A percentile compares a stretch with the other conserved stretches of the same genome.
Conservation (phyloP, 1,139 yeast species). For the Suhomyces ambrosiae region DNA sequence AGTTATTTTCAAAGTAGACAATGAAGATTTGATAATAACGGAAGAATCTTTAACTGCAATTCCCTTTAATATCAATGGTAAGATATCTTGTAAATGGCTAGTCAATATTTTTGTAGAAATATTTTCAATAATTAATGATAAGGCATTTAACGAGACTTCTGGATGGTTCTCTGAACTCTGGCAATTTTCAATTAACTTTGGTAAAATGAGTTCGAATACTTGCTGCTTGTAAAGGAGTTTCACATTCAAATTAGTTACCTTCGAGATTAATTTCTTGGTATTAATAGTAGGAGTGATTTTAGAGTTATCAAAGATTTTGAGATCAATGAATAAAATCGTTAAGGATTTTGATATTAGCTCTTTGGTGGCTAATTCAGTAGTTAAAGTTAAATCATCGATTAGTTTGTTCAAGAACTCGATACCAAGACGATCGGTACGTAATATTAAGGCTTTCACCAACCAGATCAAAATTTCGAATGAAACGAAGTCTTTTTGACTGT, state of each 20-base stretch:
- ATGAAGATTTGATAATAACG: conserved; percentile 58
- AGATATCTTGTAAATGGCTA: conserved; percentile 60
- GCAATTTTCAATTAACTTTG: conserved; percentile 47
- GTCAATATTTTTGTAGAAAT: conserved; percentile 62
- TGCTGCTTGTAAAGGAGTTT: conserved; percentile 77
- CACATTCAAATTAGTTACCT: conserved; percentile 58
- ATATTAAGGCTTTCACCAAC: conserved; percentile 69
- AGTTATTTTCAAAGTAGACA: conserved; percentile 55
- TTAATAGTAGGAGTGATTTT: conserved; percentile 23
- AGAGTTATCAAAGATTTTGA: conserved; percentile 55
- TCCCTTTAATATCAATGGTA: conserved; percentile 74
- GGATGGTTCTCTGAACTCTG: conserved; percentile 19
- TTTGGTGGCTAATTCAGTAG: conserved; percentile 9
- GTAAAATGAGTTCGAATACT: conserved; percentile 60
- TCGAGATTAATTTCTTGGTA: conserved; percentile 37
- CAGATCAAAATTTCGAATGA: conserved; percentile 61
- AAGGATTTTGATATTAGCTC: conserved; percentile 51
- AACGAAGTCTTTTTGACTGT: conserved; percentile 2
- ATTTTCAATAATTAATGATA: conserved; percentile 67
- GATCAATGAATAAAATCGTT: conserved; percentile 66
- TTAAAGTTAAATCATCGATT: conserved; percentile 15
- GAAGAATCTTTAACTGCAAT: conserved; percentile 46
- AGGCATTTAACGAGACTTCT: conserved; percentile 57
- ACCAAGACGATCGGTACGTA: conserved; percentile 57
- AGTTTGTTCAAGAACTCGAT: conserved; percentile 39